A percentile compares a stretch with the other conserved stretches of the same genome.
Conservation (phyloP, 441 rosid genomes). For the Metrosideros polymorpha region DNA sequence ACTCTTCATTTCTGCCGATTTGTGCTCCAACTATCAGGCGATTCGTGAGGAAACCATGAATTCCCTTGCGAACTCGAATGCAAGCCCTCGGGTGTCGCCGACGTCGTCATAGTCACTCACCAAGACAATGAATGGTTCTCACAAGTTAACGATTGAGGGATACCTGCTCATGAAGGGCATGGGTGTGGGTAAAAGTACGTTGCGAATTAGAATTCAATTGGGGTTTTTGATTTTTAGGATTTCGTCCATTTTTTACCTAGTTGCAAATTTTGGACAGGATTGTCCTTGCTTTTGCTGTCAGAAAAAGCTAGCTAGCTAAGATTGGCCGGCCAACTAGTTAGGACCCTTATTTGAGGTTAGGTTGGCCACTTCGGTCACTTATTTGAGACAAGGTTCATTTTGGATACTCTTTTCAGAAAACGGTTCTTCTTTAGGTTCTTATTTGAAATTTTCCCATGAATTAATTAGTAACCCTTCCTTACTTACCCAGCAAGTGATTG, state of each 20-base stretch:
- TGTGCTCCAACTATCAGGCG: neutral
- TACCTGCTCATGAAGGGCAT: constrained; percentile 75
- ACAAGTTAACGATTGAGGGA: constrained; percentile 68
- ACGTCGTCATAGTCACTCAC: constrained; percentile 67
- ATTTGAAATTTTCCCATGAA: neutral
- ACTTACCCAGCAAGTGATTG: too few species aligned
- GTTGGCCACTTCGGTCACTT: neutral
- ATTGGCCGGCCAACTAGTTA: too few species aligned
- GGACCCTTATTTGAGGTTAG: too few species aligned
- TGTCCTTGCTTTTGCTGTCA: neutral
- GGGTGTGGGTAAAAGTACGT: constrained; percentile 62
- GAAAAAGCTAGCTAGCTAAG: neutral
- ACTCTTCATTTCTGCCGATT: neutral
- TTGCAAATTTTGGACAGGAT: neutral
- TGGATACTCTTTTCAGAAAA: neutral
- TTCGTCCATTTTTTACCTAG: neutral
- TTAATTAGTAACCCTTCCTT: neutral
- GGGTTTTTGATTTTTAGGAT: neutral
- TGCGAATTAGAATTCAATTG: neutral
- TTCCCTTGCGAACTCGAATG: neutral
- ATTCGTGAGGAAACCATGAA: neutral
- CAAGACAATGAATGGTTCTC: constrained; percentile 78
- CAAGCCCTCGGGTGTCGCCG: constrained; percentile 34
- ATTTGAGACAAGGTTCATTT: neutral
- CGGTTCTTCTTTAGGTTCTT: neutral